These are phyloP conservation scores for Quercus lobata DNA, from an alignment of 331 rosid genomes.

Conservation along the genomic window DNA sequence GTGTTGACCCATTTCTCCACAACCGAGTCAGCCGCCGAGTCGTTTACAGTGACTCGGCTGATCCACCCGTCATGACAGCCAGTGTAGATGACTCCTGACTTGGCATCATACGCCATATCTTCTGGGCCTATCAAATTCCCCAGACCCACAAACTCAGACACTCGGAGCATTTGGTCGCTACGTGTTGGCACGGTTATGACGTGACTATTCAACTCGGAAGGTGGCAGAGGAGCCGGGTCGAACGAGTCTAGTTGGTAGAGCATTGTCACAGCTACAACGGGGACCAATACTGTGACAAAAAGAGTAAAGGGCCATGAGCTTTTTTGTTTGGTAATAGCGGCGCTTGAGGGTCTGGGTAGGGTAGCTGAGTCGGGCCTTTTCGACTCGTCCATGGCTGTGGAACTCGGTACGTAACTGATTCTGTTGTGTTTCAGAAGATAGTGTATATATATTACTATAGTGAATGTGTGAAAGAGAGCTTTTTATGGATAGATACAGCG, in stretches of 20 bases:
- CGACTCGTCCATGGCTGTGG: not conserved
- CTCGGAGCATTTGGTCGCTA: slow-evolving; percentile 29
- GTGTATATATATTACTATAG: too few relatives aligned
- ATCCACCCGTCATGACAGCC: slow-evolving; percentile 74
- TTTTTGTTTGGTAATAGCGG: not conserved
- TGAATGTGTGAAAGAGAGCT: too few relatives aligned
- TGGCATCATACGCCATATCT: slow-evolving; percentile 46
- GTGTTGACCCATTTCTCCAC: slow-evolving; percentile 59
- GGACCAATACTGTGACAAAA: not conserved
- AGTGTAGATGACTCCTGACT: slow-evolving; percentile 47
- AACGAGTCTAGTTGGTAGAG: slow-evolving; percentile 40
- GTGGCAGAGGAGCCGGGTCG: slow-evolving; percentile 45
- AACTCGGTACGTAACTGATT: not conserved
- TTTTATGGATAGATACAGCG: too few relatives aligned
- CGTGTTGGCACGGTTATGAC: slow-evolving; percentile 9
- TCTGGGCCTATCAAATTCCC: slow-evolving; percentile 43
- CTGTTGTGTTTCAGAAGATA: too few relatives aligned
- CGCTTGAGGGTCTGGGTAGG: not conserved
- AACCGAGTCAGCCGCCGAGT: not conserved
- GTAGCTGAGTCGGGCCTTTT: not conserved
- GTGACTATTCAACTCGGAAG: slow-evolving; percentile 15
- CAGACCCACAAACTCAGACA: slow-evolving; percentile 33
- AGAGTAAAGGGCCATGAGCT: slow-evolving; percentile 18
- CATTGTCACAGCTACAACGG: slow-evolving; percentile 15
- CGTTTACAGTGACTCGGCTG: slow-evolving; percentile 21